These are phyloP conservation scores for Xylariaceae sp. DNA, from an alignment of 2,329 filamentous ascomycete genomes.

Conservation along the genomic window DNA sequence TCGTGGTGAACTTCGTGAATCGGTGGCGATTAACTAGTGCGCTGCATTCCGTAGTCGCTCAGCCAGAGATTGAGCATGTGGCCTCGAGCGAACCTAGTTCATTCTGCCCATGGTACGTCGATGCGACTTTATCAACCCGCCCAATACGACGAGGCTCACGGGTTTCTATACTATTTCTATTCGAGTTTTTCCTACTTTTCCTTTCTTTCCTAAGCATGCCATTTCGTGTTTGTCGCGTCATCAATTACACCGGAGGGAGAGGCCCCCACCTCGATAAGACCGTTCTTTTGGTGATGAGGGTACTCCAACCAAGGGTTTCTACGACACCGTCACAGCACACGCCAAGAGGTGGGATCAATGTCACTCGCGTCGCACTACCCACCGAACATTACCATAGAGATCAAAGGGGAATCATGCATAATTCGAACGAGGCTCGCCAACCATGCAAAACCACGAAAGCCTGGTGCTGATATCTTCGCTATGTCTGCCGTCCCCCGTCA, in stretches of 20 bases:
- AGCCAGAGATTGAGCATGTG: slow-evolving; percentile 14
- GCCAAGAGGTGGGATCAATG: neutral
- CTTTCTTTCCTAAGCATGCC: slow-evolving; percentile 27
- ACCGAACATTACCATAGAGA: neutral
- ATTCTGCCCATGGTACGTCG: slow-evolving; percentile 24
- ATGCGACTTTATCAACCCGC: slow-evolving; percentile 31
- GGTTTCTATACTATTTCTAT: slow-evolving; percentile 31
- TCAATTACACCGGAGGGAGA: slow-evolving; percentile 35
- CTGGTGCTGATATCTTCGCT: neutral
- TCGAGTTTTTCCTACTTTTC: slow-evolving; percentile 31
- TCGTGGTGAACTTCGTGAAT: slow-evolving; percentile 6
- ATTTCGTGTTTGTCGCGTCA: slow-evolving; percentile 32
- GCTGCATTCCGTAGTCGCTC: slow-evolving; percentile 6
- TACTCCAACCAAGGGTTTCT: slow-evolving; percentile 1
- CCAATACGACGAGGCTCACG: slow-evolving; percentile 25
- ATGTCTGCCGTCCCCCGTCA: neutral
- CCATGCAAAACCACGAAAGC: neutral
- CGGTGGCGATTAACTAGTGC: slow-evolving; percentile 5
- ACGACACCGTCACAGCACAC: neutral
- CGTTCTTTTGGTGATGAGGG: slow-evolving; percentile 10
- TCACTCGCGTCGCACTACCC: neutral
- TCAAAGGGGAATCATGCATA: neutral
- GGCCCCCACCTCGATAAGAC: slow-evolving; percentile 35
- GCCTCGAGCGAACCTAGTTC: slow-evolving; percentile 9
- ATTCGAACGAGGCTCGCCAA: neutral